Evolutionary conservation across 2,329 filamentous ascomycete genomes (phyloP), one percentile per base, ranked within the genome.

Genomic region (Onygenales sp.): DNA sequence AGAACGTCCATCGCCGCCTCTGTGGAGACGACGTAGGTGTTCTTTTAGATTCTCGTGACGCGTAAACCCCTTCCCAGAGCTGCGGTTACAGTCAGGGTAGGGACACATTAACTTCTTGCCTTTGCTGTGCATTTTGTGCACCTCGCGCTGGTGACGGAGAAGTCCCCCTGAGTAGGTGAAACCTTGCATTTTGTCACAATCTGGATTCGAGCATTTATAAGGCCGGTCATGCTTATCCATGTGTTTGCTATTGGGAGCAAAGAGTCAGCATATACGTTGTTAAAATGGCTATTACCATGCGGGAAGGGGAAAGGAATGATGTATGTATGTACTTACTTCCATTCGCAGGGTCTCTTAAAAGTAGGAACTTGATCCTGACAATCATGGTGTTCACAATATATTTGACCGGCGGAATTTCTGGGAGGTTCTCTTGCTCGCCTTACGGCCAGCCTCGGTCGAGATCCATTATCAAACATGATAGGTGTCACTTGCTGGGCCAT

Each of bases 201-300:
- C 87, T n/a, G 82, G 78, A 43, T 86, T 84, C 21, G 76, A 78
- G 69, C 92, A 97, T 63, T 90, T 87, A 67, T 96, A 97, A 1
- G 92, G 92, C 10, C 92, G 81, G 61, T 95, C 90, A 67, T 97
- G 92, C 68, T 95, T 95, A 73, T 97, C 92, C 91, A 96, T 96
- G 68, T 97, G 92, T 74, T 97, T 96, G 67, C 89, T 95, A 59
- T 56, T 51, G 37, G 55, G 53, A 45, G 56, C 3, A 5, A 37
- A 42, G 33, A 37, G 17, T 51, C 17, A 45, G 50, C 52, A 46
- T 4, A 36, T 31, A 44, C 40, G 13, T 31, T 44, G n/a, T 31
- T 27, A 32, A 33, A 52, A 31, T 44, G 14, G 48, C 27, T 27
- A 27, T 27, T 4, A 27, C 1, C 4, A 27, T 4, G 21, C 21